phyloP scores from a whole-genome alignment of 176 grass and related monocot genomes.

The Leersia perrieri region DNA sequence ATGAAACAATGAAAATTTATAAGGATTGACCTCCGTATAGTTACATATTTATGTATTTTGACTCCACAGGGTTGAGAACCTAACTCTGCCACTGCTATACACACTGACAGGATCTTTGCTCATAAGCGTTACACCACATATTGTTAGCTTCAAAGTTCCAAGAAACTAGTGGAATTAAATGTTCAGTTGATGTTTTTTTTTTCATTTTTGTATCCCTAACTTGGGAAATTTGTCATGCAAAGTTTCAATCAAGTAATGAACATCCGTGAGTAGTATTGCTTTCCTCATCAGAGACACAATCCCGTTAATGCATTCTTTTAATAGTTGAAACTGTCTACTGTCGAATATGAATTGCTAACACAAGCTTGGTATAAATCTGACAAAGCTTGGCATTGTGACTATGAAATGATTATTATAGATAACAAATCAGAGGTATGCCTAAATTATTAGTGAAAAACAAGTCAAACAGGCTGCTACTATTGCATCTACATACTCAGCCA shows the following conservation, averaged over 20 bases:
- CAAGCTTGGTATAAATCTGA: neutral
- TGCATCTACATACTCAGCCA: neutral
- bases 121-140: neutral
- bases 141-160: constrained; percentile 6
- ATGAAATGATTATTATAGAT: neutral
- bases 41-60: too few species aligned
- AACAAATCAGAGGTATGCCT: neutral
- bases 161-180: constrained; percentile 10
- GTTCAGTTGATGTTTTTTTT: neutral
- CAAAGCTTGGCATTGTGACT: neutral
- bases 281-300: constrained; percentile 12
- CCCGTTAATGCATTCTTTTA: neutral
- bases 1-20: too few species aligned
- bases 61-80: too few species aligned
- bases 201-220: neutral
- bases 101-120: constrained; percentile 1
- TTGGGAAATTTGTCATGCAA: neutral
- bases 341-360: constrained; percentile 9
- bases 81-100: too few species aligned
- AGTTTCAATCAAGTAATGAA: constrained; percentile 12
- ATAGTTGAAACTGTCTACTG: constrained; percentile 17
- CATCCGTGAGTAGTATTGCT: neutral
- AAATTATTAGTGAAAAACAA: neutral
- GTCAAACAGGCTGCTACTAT: constrained; percentile 8
- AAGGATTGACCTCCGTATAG: too few species aligned